Percentiles rank a stretch among this genome's conserved stretches.
These are phyloP conservation scores for Volvox reticuliferus DNA, from an alignment of 139 green algal genomes.

Conservation along the genomic window DNA sequence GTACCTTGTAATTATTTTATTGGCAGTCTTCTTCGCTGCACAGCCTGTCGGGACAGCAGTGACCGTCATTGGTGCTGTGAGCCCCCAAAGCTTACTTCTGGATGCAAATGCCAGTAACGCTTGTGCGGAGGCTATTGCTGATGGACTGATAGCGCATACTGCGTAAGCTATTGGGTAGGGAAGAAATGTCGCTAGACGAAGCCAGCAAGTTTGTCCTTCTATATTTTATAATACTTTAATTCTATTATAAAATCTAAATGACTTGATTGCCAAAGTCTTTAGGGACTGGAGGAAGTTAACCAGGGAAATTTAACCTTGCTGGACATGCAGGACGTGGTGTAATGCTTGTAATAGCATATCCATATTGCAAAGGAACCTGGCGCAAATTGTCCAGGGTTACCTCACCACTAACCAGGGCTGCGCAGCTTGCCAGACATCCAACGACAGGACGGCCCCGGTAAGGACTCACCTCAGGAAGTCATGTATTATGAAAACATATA, in stretches of 20 bases:
- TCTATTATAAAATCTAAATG: not conserved
- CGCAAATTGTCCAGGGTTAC: not conserved
- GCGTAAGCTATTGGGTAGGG: not conserved
- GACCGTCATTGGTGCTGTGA: not conserved
- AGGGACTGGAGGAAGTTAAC: not conserved
- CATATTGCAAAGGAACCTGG: not conserved
- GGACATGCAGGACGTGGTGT: not conserved
- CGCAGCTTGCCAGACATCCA: not conserved
- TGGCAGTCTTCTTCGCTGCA: not conserved
- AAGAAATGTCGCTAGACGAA: not conserved
- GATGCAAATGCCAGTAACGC: not conserved
- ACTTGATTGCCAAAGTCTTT: not conserved
- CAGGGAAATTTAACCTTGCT: not conserved
- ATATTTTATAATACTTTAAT: not conserved
- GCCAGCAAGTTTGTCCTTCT: not conserved
- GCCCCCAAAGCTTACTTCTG: not conserved
- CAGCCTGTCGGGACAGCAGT: not conserved
- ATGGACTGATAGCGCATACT: not conserved
- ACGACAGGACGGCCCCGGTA: not conserved
- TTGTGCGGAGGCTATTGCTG: constrained; percentile 1
- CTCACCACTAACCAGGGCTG: not conserved
- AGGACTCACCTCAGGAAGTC: not conserved
- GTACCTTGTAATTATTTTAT: not conserved
- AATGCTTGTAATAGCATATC: not conserved
- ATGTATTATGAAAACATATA: too few species aligned